phyloP scores from a whole-genome alignment of 2,329 filamentous ascomycete genomes.

The Cladosporium cucumerinum region DNA sequence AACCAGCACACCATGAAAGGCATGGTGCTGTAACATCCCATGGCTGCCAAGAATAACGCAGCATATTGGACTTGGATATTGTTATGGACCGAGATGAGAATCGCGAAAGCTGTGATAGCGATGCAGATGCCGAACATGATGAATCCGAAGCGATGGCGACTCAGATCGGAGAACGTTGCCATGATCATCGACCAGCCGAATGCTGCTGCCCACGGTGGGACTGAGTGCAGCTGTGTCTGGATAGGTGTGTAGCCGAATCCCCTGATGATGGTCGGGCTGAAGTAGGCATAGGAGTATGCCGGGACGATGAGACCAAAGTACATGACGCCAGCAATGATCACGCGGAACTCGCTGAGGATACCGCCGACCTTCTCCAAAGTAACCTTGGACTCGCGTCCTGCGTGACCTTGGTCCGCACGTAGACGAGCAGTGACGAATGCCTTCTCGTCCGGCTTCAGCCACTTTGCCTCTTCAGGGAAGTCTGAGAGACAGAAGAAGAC shows the following conservation, averaged over 20 bases:
- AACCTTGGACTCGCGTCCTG: slow-evolving; percentile 45
- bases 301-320: slow-evolving; percentile 49
- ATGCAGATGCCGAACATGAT: slow-evolving; percentile 65
- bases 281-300: slow-evolving; percentile 46
- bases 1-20: slow-evolving; percentile 63
- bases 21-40: slow-evolving; percentile 73
- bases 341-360: slow-evolving; percentile 50
- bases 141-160: slow-evolving; percentile 72
- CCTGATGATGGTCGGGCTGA: slow-evolving; percentile 48
- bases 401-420: slow-evolving; percentile 46
- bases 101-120: slow-evolving; percentile 69
- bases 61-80: slow-evolving; percentile 68
- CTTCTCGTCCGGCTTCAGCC: slow-evolving; percentile 47
- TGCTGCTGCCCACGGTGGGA: slow-evolving; percentile 64
- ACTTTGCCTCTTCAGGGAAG: slow-evolving; percentile 50
- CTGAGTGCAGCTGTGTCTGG: slow-evolving; percentile 53
- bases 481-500: slow-evolving; percentile 50
- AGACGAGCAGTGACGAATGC: slow-evolving; percentile 46
- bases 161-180: slow-evolving; percentile 67
- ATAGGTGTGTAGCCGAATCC: slow-evolving; percentile 51
- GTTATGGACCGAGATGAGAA: slow-evolving; percentile 69
- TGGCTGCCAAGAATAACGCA: slow-evolving; percentile 76
- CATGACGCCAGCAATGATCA: slow-evolving; percentile 50
- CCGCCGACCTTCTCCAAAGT: slow-evolving; percentile 41
- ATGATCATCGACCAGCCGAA: slow-evolving; percentile 76